phyloP scores from a whole-genome alignment of 1,284 basidiomycete species.

The Peniophora sp. region DNA sequence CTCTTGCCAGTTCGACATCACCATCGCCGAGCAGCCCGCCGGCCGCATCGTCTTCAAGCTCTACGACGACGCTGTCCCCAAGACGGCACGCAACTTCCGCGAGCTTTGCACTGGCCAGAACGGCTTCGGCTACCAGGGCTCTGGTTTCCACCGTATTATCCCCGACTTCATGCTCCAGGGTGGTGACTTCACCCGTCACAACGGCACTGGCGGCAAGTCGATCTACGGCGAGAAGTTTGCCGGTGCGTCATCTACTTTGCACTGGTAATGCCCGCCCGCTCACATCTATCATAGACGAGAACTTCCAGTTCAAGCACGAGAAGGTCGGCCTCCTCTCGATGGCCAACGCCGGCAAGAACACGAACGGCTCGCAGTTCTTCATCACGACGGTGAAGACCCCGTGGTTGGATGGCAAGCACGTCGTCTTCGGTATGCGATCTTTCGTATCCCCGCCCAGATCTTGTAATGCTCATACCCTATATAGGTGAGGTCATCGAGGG shows the following conservation, averaged over 20 bases:
- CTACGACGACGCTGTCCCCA: slow-evolving; percentile 65
- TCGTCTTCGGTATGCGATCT: slow-evolving; percentile 63
- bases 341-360: slow-evolving; percentile 78
- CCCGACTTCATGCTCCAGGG: slow-evolving; percentile 58
- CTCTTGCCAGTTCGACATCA: slow-evolving; percentile 65
- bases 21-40: slow-evolving; percentile 42
- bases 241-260: slow-evolving; percentile 31
- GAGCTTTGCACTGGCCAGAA: slow-evolving; percentile 79
- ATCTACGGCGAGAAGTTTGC: slow-evolving; percentile 86
- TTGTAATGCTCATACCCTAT: background rate
- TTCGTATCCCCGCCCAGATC: background rate
- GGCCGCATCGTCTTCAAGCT: slow-evolving; percentile 84
- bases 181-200: slow-evolving; percentile 61
- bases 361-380: slow-evolving; percentile 59
- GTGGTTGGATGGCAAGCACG: slow-evolving; percentile 74
- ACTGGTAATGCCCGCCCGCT: background rate
- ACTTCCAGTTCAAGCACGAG: slow-evolving; percentile 74
- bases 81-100: slow-evolving; percentile 84
- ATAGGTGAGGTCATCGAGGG: slow-evolving; percentile 59
- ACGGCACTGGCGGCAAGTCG: slow-evolving; percentile 89
- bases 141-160: slow-evolving; percentile 78
- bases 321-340: slow-evolving; percentile 85
- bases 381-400: slow-evolving; percentile 65
- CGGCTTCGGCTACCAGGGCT: slow-evolving; percentile 57
- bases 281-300: slow-evolving; percentile 60